Conservation (phyloP, 164 flowering plant species). For the Cinnamomum chago region DNA sequence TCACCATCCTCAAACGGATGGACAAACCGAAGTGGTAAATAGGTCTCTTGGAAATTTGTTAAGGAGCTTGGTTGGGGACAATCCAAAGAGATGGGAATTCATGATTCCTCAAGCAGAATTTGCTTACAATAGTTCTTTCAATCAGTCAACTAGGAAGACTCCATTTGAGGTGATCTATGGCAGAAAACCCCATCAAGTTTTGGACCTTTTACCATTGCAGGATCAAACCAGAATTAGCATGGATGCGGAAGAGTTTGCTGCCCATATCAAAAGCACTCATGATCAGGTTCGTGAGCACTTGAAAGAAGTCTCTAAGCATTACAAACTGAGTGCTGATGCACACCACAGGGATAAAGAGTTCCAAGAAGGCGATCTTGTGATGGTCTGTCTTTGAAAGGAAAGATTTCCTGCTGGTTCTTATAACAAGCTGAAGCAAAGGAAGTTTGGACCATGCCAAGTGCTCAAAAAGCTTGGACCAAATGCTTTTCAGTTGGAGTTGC, state of each 20-base stretch:
- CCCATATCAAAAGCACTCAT: not conserved
- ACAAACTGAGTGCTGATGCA: not conserved
- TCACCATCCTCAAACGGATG: no score
- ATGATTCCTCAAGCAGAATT: not conserved
- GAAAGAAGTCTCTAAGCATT: not conserved
- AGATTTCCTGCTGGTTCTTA: not conserved
- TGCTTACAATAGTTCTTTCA: not conserved
- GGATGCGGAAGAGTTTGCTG: not conserved
- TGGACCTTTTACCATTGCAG: not conserved
- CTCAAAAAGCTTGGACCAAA: not conserved
- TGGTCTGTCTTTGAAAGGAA: not conserved
- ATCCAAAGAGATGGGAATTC: not conserved
- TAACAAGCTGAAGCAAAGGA: not conserved
- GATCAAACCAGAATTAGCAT: not conserved
- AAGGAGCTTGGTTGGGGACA: not conserved
- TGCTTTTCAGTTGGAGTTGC: not conserved
- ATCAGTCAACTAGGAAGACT: not conserved
- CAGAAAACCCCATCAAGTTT: not conserved
- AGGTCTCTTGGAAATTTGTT: no score
- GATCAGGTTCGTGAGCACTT: not conserved
- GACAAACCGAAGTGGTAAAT: no score
- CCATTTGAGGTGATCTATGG: not conserved
- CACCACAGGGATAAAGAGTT: not conserved
- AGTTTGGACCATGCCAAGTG: not conserved
- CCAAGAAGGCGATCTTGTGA: not conserved